These are phyloP conservation scores for Spirogloea muscicola DNA, from an alignment of 139 green algal genomes.

Conservation along the genomic window DNA sequence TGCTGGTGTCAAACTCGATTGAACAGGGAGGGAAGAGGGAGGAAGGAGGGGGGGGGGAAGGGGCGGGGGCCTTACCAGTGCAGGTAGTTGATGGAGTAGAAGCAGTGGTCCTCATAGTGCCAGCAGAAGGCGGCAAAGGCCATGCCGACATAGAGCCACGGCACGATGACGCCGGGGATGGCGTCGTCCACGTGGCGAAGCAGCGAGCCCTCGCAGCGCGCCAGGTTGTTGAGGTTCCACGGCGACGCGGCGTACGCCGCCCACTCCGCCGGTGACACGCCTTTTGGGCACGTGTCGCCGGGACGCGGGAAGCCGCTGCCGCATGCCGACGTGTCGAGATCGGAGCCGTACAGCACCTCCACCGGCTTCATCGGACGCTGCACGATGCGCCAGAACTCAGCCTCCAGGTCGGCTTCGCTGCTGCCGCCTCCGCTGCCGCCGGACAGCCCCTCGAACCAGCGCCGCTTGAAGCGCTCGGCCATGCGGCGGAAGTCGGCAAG, in stretches of 20 bases:
- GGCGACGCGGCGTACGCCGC: conserved; percentile 10
- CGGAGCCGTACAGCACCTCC: conserved; percentile 70
- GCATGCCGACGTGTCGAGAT: conserved; percentile 65
- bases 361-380: conserved; percentile 72
- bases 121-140: conserved; percentile 80
- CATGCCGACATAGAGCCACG: conserved; percentile 87
- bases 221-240: conserved; percentile 82
- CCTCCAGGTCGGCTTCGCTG: conserved; percentile 60
- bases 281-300: conserved; percentile 5
- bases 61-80: conserved; percentile 64
- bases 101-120: conserved; percentile 84
- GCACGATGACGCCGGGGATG: conserved; percentile 69
- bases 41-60: not conserved
- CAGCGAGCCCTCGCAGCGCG: conserved; percentile 51
- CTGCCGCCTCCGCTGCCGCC: no score
- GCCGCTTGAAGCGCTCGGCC: conserved; percentile 51
- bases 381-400: conserved; percentile 88
- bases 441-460: no score
- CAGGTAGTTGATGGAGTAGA: conserved; percentile 91
- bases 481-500: conserved; percentile 64
- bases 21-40: not conserved
- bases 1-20: not conserved
- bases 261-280: not conserved
- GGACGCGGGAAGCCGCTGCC: conserved; percentile 34
- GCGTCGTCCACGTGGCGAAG: conserved; percentile 65